Evolutionary conservation across 805 yeast genomes (phyloP), one percentile per base, ranked within the genome.

Genomic region (Debaryomyces castellii): DNA sequence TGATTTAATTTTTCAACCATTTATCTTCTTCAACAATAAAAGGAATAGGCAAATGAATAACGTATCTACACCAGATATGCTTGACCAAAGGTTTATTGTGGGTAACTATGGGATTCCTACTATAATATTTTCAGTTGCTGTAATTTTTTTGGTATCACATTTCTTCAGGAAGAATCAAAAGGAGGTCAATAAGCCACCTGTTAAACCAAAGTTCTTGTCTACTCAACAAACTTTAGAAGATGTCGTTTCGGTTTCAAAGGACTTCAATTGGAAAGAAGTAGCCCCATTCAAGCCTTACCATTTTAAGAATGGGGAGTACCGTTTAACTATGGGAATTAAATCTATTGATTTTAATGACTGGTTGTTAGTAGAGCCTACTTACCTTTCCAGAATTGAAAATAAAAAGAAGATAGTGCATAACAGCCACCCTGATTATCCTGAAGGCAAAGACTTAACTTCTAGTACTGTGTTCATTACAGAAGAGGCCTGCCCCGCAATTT

Each of bases 271-370:
- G 71, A 56, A 64, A 21, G 45, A 51, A 32, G 46, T 39, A 11
- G 47, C 48, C 2, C 54, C 64, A 4, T 34, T 61, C 32, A 64
- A 59, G 41, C 63, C 68, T 8, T 64, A 49, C 33, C 89, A 89
- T 1, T 85, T 82, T 67, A 82, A 80, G 57, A 72, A 78, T 39
- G 84, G 80, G 12, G 77, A 69, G 39, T 82, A 83, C 53, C 76
- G 74, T 49, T 63, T 85, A 62, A 83, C 85, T 2, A 78, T 86
- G 85, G 86, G 84, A 1, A 71, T 84, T 41, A 67, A 73, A 48
- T 69, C 50, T 23, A 49, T 72, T 28, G 64, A 63, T 11, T 55
- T 60, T 2, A 67, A 70, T 39, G 75, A 72, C 43, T 72, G 75
- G 75, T 59, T 72, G 20, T 59, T 72, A 47, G 51, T 72, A 11